Evolutionary conservation across 208 protist genomes (phyloP).

Genomic region (Wallacemonas sp.): DNA sequence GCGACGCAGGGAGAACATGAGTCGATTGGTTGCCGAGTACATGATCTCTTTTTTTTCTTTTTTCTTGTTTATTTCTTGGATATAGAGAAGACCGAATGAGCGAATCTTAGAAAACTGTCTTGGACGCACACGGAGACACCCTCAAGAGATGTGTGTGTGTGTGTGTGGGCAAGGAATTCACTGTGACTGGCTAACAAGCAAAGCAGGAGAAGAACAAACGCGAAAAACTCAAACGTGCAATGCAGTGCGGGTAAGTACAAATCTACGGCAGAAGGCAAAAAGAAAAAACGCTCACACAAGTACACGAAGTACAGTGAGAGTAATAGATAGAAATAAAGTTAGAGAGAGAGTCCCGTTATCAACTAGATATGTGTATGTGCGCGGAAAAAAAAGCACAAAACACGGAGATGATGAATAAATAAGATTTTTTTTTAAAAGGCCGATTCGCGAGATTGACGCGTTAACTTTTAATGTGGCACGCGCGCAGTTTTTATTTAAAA

Average conservation of each 20-base stretch:
- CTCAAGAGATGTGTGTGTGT: too few relatives aligned
- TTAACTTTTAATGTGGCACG: too few relatives aligned
- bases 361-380: too few relatives aligned
- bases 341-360: neutral
- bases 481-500: too few relatives aligned
- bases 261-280: neutral
- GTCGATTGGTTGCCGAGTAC: neutral
- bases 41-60: conserved; percentile 14
- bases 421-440: too few relatives aligned
- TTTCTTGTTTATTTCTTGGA: neutral
- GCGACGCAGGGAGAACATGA: conserved; percentile 30
- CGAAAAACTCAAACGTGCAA: neutral
- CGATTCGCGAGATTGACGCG: too few relatives aligned
- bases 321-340: neutral
- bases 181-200: too few relatives aligned
- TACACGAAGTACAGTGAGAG: neutral
- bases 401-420: neutral
- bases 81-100: too few relatives aligned
- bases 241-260: neutral
- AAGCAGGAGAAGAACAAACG: neutral
- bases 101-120: too few relatives aligned
- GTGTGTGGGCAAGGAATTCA: too few relatives aligned
- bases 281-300: neutral
- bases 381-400: neutral
- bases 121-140: too few relatives aligned